Base-by-base conservation (phyloP, 306 rosid species). In the Gillenia trifoliata region DNA sequence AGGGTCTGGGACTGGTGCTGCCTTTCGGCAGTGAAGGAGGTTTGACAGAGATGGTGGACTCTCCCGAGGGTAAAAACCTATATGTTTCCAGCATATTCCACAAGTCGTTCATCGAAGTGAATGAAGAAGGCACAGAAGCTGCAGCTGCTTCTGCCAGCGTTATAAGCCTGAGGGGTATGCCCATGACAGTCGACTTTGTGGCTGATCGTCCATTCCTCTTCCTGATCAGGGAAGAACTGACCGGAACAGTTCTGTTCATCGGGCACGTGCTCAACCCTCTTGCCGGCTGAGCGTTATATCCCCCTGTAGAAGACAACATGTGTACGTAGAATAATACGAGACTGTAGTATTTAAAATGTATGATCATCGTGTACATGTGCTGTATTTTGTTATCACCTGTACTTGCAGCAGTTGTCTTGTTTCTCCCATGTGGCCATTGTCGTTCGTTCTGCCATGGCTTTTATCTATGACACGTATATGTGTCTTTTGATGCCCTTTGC, bases 41-140 rank as follows among this genome's bases (percentile, higher is more conserved):
- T 49, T 83, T 91, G 86, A 85, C 91, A 8, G 92, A 85, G 83
- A 88, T 89, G 85, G 90, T 88, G 77, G 96, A 91, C 71, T 87
- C 94, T 11, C 73, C 73, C 19, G 62, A 31, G 3, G 84, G 83
- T 56, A 63, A 78, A 75, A 67, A 57, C 29, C 88, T 91, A 0
- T 76, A 40, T 57, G 96, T 91, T 57, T 87, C 94, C 19, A 36
- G 73, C 64, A 85, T 91, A 68, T 83, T 71, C 72, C 93, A 91
- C 2, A 87, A 87, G 74, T 82, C 96, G 13, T 89, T 87, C 76
- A 82, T 94, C 64, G 90, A 91, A 88, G 96, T 94, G 29, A 88
- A 94, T 3, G 98, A 94, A 83, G 86, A 86, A 87, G 95, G 97
- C 71, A 88, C 96, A 25, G 90, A 90, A 83, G 97, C 98, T 30